These are phyloP conservation scores for Nepenthes mirabilis DNA, from an alignment of 148 eudicot genomes.

Conservation along the genomic window DNA sequence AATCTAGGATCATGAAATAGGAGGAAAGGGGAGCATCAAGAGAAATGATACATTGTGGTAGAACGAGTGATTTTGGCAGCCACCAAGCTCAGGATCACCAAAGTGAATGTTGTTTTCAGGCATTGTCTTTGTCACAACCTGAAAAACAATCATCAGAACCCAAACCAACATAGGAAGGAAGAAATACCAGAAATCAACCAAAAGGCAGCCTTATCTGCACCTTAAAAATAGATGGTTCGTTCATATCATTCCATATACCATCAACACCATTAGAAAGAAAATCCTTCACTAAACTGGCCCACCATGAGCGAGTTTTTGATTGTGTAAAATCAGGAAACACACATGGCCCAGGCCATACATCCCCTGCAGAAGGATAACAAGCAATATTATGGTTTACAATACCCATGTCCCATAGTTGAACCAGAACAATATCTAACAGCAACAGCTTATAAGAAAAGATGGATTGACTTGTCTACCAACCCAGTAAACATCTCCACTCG, in stretches of 20 bases:
- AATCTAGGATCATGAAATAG: not conserved
- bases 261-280: conserved; percentile 79
- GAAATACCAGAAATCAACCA: conserved; percentile 2
- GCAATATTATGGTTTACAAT: not conserved
- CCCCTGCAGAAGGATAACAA: conserved; percentile 30
- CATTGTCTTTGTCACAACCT: conserved; percentile 87
- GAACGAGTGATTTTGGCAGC: conserved; percentile 71
- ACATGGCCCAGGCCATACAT: conserved; percentile 99
- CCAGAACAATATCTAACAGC: too few relatives aligned
- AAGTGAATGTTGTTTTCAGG: conserved; percentile 84
- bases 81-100: conserved; percentile 88
- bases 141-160: not conserved
- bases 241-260: conserved; percentile 99
- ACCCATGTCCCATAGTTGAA: too few relatives aligned
- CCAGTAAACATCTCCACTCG: too few relatives aligned
- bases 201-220: conserved; percentile 15
- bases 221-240: conserved; percentile 95
- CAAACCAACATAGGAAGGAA: conserved; percentile 1
- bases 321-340: conserved; percentile 93
- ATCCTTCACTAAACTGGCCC: conserved; percentile 81
- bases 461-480: too few relatives aligned
- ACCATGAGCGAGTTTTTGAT: conserved; percentile 85
- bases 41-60: conserved; percentile 72
- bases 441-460: too few relatives aligned
- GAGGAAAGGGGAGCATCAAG: not conserved